Conservation (phyloP, 2,329 filamentous ascomycete genomes). For the Plectosphaerella cucumerina region DNA sequence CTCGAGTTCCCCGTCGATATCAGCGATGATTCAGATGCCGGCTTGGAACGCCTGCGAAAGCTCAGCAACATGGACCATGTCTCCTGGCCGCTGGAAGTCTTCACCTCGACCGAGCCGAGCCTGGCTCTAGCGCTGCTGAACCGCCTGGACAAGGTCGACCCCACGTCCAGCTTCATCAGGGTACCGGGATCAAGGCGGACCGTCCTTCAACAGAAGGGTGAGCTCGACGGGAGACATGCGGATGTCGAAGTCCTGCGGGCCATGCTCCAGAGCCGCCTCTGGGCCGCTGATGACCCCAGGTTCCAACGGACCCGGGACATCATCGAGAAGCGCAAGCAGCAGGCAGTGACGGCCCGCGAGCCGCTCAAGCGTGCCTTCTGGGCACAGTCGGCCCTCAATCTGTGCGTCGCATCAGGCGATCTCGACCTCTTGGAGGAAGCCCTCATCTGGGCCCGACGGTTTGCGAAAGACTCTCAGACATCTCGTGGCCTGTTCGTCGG, state of each 20-base stretch:
- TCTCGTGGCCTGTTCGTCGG: conserved; percentile 13
- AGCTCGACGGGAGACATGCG: neutral
- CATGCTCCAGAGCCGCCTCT: neutral
- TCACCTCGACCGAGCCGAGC: neutral
- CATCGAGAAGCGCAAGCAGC: conserved; percentile 16
- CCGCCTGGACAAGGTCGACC: neutral
- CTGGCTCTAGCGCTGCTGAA: neutral
- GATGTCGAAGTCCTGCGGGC: neutral
- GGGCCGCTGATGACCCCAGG: conserved; percentile 7
- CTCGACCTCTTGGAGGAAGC: conserved; percentile 16
- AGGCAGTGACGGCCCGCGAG: conserved; percentile 17
- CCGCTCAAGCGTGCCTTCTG: conserved; percentile 17
- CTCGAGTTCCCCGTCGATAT: conserved; percentile 15
- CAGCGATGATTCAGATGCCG: conserved; percentile 11
- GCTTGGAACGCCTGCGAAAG: conserved; percentile 6
- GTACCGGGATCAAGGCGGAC: neutral
- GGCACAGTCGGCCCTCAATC: conserved; percentile 18
- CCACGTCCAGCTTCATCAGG: neutral
- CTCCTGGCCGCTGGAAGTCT: neutral
- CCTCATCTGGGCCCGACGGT: conserved; percentile 22
- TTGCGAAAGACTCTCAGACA: conserved; percentile 18
- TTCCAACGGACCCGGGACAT: conserved; percentile 8
- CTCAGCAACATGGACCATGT: neutral
- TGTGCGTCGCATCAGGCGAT: conserved; percentile 20
- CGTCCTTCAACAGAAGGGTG: neutral